phyloP scores from a whole-genome alignment of 257 asterid species.

The Nicotiana obtusifolia region DNA sequence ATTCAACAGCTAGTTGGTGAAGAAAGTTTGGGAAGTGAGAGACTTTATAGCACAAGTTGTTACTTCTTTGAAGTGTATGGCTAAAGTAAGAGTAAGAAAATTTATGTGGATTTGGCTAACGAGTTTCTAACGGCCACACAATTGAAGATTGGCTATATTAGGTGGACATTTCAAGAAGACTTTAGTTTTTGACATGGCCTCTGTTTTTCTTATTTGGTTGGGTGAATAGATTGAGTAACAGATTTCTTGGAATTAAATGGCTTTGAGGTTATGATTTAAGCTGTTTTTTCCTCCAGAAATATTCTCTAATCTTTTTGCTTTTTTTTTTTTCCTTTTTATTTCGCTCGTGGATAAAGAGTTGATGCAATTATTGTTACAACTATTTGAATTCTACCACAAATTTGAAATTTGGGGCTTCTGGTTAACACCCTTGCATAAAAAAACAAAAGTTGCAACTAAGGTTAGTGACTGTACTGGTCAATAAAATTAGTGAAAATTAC shows the following conservation, averaged over 20 bases:
- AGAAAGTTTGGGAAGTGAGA: conserved; percentile 11
- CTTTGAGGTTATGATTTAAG: background rate
- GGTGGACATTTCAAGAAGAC: background rate
- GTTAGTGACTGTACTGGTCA: background rate
- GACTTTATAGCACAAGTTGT: background rate
- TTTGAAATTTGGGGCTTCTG: background rate
- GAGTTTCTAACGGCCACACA: conserved; percentile 3
- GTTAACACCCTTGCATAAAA: background rate
- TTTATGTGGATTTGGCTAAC: conserved; percentile 16
- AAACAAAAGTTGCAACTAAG: background rate
- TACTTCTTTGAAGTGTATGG: background rate
- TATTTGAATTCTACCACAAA: background rate
- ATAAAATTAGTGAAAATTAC: background rate
- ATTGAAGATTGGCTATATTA: background rate
- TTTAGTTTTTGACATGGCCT: background rate
- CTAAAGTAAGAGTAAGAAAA: conserved; percentile 5
- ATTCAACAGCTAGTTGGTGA: background rate
- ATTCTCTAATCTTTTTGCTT: background rate
- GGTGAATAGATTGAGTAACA: background rate
- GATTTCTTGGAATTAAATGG: background rate
- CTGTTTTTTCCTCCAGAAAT: background rate
- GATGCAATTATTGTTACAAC: background rate
- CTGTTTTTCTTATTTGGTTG: background rate
- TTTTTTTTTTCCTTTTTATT: background rate
- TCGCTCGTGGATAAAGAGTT: background rate